Percentiles rank a stretch among this genome's conserved stretches.
Evolutionary conservation across 2,329 filamentous ascomycete genomes (phyloP).

Genomic region (Aspergillus tamarii): DNA sequence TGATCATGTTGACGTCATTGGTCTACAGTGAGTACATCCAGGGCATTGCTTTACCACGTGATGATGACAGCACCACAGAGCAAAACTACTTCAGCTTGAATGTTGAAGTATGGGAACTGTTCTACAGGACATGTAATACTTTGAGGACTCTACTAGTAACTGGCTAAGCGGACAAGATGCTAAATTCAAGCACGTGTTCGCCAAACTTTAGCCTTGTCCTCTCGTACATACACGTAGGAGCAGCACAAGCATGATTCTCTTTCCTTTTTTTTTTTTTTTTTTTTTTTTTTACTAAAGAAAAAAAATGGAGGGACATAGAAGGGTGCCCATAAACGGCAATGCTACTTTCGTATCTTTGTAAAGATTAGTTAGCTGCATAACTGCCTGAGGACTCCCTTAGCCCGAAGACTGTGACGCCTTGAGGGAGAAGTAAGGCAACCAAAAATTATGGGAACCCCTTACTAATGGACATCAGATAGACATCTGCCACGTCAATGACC

Average conservation of each 20-base stretch:
- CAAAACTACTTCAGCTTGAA: background rate
- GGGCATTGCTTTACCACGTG: conserved; percentile 6
- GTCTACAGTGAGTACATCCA: background rate
- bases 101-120: background rate
- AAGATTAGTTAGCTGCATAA: background rate
- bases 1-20: conserved; percentile 34
- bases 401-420: background rate
- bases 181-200: background rate
- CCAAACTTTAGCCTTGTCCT: background rate
- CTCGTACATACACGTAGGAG: background rate
- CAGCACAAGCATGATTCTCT: background rate
- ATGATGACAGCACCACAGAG: background rate
- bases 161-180: background rate
- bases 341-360: background rate
- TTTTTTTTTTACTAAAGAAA: background rate
- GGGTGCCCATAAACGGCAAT: background rate
- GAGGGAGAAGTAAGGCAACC: background rate
- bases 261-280: background rate
- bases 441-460: background rate
- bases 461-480: conserved; percentile 3
- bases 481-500: conserved; percentile 25
- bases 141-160: too few relatives aligned
- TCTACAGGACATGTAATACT: background rate
- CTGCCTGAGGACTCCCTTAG: background rate
- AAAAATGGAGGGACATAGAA: background rate